These are phyloP conservation scores for Mucor racemosus DNA, from an alignment of 371 early-diverging fungal species.

Conservation along the genomic window DNA sequence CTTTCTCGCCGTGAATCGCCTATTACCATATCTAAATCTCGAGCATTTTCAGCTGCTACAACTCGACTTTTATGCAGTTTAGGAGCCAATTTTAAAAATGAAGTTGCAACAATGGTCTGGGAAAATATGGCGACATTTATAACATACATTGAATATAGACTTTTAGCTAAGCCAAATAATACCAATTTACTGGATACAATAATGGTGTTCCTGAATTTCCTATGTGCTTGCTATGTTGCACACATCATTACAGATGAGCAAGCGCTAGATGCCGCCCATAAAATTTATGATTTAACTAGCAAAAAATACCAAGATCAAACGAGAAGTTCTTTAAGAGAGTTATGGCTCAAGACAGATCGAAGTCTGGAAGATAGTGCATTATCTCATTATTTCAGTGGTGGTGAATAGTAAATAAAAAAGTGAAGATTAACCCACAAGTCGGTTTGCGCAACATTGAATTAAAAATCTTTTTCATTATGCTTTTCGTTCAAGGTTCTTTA, in stretches of 20 bases:
- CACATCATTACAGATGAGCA: neutral
- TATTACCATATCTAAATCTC: neutral
- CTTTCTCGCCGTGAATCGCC: neutral
- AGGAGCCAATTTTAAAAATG: neutral
- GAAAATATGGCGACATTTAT: neutral
- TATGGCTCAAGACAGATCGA: conserved; percentile 2
- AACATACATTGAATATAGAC: neutral
- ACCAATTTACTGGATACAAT: neutral
- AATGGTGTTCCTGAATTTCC: neutral
- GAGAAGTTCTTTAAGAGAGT: neutral
- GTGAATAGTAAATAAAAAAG: neutral
- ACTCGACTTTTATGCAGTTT: neutral
- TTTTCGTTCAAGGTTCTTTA: neutral
- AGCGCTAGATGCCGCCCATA: neutral
- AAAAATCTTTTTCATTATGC: neutral
- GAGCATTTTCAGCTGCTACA: neutral
- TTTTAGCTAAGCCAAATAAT: neutral
- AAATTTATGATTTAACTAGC: neutral
- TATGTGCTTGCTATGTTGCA: conserved; percentile 1
- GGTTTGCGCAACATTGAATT: neutral
- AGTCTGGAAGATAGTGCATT: neutral
- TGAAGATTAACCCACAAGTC: conserved; percentile 9
- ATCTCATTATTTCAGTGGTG: neutral
- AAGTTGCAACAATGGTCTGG: neutral
- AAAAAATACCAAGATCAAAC: neutral